Evolutionary conservation across 1,284 basidiomycete species (phyloP).

Genomic region (Ganoderma leucocontextum): DNA sequence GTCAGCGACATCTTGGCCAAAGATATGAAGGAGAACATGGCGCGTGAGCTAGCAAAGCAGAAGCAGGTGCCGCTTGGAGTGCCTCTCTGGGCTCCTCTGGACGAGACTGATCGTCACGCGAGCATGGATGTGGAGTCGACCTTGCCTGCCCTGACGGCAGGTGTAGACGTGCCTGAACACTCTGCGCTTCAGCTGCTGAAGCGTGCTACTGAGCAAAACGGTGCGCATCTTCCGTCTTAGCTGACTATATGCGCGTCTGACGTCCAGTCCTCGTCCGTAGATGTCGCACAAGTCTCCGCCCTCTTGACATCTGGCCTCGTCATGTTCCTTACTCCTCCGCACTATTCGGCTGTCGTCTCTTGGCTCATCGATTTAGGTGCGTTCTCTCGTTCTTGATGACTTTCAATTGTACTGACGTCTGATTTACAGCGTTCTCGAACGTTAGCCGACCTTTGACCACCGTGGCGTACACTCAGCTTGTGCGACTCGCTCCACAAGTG

Average conservation of each 20-base stretch:
- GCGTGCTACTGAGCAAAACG: constrained; percentile 42
- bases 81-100: constrained; percentile 30
- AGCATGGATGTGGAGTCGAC: constrained; percentile 27
- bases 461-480: constrained; percentile 27
- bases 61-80: constrained; percentile 49
- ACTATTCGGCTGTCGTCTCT: constrained; percentile 27
- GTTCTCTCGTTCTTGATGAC: neutral
- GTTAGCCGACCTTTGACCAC: constrained; percentile 3
- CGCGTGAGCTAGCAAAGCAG: constrained; percentile 44
- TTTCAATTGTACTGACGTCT: neutral
- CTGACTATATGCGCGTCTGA: neutral
- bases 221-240: constrained; percentile 43
- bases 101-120: constrained; percentile 20
- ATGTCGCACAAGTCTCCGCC: constrained; percentile 46
- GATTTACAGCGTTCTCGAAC: constrained; percentile 22
- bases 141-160: constrained; percentile 24
- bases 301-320: constrained; percentile 47
- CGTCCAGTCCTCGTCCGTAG: constrained; percentile 39
- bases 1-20: constrained; percentile 51
- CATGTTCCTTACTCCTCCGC: constrained; percentile 16
- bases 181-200: constrained; percentile 41
- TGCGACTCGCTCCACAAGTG: constrained; percentile 16
- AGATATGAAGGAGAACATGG: constrained; percentile 45
- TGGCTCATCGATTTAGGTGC: constrained; percentile 40
- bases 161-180: constrained; percentile 17